These are phyloP conservation scores for Gymnopilus junonius DNA, from an alignment of 768 basidiomycete genomes.

Conservation along the genomic window DNA sequence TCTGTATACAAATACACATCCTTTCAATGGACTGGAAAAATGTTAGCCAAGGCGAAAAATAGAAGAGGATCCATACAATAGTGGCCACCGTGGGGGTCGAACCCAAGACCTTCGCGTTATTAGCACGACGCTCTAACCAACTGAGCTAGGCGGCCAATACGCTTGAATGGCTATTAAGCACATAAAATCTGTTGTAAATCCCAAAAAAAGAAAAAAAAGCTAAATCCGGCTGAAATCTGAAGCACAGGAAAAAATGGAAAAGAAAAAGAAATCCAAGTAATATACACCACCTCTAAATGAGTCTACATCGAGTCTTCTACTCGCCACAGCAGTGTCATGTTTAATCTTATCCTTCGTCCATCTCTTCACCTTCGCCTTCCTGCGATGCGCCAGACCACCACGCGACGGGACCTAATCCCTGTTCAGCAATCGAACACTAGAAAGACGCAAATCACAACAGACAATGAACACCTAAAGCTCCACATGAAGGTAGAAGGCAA, in stretches of 20 bases:
- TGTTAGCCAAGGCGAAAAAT: neutral
- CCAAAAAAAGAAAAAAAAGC: neutral
- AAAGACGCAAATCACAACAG: no score
- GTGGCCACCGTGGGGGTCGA: constrained; percentile 81
- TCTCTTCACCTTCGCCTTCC: constrained; percentile 37
- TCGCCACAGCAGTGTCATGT: no score
- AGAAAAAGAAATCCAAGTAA: neutral
- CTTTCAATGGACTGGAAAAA: neutral
- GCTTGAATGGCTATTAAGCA: neutral
- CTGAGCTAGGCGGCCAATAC: constrained; percentile 84
- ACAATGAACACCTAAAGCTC: no score
- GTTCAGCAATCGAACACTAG: constrained; percentile 83
- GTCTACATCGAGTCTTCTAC: neutral
- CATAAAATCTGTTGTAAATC: neutral
- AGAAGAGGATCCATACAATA: no score
- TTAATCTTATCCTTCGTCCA: constrained; percentile 51
- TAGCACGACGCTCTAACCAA: constrained; percentile 94
- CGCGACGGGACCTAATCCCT: constrained; percentile 74
- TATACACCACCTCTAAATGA: neutral
- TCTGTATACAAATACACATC: no score
- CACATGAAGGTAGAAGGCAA: no score
- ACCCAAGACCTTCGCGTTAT: constrained; percentile 84
- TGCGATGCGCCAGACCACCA: constrained; percentile 73
- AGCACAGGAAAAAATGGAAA: neutral
- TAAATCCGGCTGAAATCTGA: neutral